Evolutionary conservation across 257 asterid genomes (phyloP).

Genomic region (Solanum lycopersicoides): DNA sequence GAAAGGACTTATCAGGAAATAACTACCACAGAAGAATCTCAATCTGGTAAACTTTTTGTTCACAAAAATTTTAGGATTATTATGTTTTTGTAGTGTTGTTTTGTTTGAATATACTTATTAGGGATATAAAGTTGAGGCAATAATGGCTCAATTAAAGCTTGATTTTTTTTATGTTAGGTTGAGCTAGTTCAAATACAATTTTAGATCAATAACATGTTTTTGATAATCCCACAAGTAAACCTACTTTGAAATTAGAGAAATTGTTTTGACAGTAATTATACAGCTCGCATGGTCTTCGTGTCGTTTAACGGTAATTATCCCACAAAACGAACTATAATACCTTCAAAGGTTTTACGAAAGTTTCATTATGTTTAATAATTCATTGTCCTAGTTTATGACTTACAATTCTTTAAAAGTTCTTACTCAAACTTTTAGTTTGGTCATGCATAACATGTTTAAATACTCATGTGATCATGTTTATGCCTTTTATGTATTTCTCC

Average conservation of each 20-base stretch:
- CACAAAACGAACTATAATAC: background rate
- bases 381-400: background rate
- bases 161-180: too few relatives aligned
- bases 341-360: background rate
- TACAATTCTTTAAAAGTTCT: background rate
- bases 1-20: background rate
- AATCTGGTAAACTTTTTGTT: background rate
- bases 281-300: background rate
- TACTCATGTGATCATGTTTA: background rate
- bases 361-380: too few relatives aligned
- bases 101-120: background rate
- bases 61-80: background rate
- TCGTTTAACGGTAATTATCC: background rate
- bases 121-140: background rate
- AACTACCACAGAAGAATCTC: background rate
- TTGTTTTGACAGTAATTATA: background rate
- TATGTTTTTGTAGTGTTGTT: background rate
- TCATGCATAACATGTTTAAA: background rate
- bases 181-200: too few relatives aligned
- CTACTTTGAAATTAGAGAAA: background rate
- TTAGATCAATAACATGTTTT: too few relatives aligned
- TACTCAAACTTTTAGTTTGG: background rate
- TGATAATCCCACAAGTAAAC: background rate
- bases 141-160: too few relatives aligned
- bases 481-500: background rate